These are phyloP conservation scores for Penicillium turbatum DNA, from an alignment of 495 filamentous ascomycete genomes.

Conservation along the genomic window DNA sequence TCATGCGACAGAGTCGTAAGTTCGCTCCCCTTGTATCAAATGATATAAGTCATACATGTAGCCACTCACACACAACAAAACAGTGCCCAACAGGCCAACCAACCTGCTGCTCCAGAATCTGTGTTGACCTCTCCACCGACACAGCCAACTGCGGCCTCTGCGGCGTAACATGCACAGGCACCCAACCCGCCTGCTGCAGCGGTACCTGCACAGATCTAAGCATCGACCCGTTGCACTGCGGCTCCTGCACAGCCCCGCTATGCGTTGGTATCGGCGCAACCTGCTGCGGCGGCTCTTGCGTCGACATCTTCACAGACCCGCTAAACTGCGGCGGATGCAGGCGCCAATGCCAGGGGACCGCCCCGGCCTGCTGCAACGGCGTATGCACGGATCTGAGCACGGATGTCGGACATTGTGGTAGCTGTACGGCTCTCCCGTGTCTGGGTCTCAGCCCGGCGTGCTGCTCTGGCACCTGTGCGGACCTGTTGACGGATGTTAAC, in stretches of 20 bases:
- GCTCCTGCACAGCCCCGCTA: slow-evolving; percentile 7
- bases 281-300: slow-evolving; percentile 9
- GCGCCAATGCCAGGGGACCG: background rate
- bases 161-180: background rate
- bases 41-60: too few relatives aligned
- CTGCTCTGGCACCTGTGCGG: slow-evolving; percentile 7
- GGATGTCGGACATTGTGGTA: slow-evolving; percentile 10
- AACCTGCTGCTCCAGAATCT: slow-evolving; percentile 13
- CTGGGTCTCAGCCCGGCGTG: slow-evolving; percentile 10
- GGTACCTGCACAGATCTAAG: slow-evolving; percentile 10
- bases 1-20: slow-evolving; percentile 10
- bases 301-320: background rate
- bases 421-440: slow-evolving; percentile 7
- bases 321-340: slow-evolving; percentile 1
- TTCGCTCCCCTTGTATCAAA: too few relatives aligned
- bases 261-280: slow-evolving; percentile 8
- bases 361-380: slow-evolving; percentile 10
- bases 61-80: too few relatives aligned
- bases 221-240: slow-evolving; percentile 8
- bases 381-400: slow-evolving; percentile 7
- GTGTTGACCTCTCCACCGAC: background rate
- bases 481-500: slow-evolving; percentile 2
- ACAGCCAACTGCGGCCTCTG: background rate
- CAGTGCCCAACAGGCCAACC: slow-evolving; percentile 14
- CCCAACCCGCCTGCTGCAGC: slow-evolving; percentile 3